Conservation (phyloP, 805 yeast species). For the Zygosaccharomyces bailii region DNA sequence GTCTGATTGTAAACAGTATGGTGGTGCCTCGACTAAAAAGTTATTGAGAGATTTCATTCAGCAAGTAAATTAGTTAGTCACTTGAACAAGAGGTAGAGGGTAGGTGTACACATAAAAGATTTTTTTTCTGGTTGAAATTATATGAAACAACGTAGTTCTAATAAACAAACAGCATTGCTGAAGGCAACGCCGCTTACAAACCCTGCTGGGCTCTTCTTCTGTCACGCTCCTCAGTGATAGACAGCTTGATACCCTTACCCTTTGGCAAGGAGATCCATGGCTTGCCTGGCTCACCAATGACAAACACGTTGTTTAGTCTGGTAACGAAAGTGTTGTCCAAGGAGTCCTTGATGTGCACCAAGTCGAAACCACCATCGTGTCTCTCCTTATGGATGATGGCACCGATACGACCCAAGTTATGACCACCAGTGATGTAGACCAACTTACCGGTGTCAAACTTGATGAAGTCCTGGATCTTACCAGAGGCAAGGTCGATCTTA, state of each 20-base stretch:
- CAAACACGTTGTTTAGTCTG: slow-evolving; percentile 89
- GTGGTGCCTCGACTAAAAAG: slow-evolving; percentile 43
- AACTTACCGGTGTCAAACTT: slow-evolving; percentile 90
- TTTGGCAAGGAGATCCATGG: slow-evolving; percentile 94
- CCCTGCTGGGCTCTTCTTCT: slow-evolving; percentile 86
- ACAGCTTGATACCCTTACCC: slow-evolving; percentile 98
- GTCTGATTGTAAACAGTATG: slow-evolving; percentile 39
- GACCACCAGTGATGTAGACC: slow-evolving; percentile 96
- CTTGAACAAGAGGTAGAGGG: background rate
- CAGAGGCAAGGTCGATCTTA: slow-evolving; percentile 92
- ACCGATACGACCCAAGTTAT: slow-evolving; percentile 98
- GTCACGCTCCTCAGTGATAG: slow-evolving; percentile 97
- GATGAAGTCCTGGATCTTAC: slow-evolving; percentile 86
- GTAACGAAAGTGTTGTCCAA: slow-evolving; percentile 94
- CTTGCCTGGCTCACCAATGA: slow-evolving; percentile 93
- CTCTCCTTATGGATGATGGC: slow-evolving; percentile 92
- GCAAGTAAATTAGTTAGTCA: slow-evolving; percentile 4
- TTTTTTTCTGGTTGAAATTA: slow-evolving; percentile 21
- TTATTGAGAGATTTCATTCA: slow-evolving; percentile 43
- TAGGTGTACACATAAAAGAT: slow-evolving; percentile 12
- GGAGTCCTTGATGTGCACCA: slow-evolving; percentile 93
- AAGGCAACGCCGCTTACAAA: slow-evolving; percentile 50
- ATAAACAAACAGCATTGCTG: slow-evolving; percentile 13
- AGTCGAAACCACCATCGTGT: slow-evolving; percentile 98
- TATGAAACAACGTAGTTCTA: slow-evolving; percentile 19